Evolutionary conservation across 345 rosid genomes (phyloP), one percentile per base, ranked within the genome.

Genomic region (Mangifera indica): DNA sequence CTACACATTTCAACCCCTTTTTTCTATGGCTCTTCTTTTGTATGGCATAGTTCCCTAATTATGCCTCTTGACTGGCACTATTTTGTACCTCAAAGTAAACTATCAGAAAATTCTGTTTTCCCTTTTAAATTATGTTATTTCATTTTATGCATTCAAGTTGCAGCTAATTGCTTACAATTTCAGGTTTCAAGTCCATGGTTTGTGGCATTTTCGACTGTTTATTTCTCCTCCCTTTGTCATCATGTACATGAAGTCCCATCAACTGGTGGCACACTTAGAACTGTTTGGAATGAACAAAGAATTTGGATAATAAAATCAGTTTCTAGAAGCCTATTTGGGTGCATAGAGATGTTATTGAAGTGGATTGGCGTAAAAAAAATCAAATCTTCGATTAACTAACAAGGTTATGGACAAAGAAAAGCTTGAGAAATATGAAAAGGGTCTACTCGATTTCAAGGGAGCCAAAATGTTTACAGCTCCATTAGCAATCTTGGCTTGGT

Each of bases 41-140:
- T 52, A 70, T 60, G 17, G 67, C 70, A 58, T 62, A 45, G 57
- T 81, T 46, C 81, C 84, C 24, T 78, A 77, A 61, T 61, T 77
- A 4, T 76, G 71, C 40, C 74, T 74, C 51, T 61, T 77, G 5
- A 59, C 42, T 15, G 79, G 71, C 63, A 62, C 54, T 42, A 17
- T 71, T 40, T 48, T 67, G 10, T 81, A 64, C 61, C 84, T 81
- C 13, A 29, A 67, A 76, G 84, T 71, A 66, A 65, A 15, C 24
- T 66, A 42, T 66, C 57, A 21, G 48, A 22, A 26, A 64, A 64
- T 24, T 45, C 20, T 5, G 1, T 13, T 64, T 64, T 13, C 6
- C 0, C 46, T 14, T 45, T 37, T 37, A 6, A 37, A 37, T 3
- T 29, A 1, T 29, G 32, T 29, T 29, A 29, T 29, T 29, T 29